Evolutionary conservation across 2,329 filamentous ascomycete genomes (phyloP).

Genomic region (Orbilia javanica): DNA sequence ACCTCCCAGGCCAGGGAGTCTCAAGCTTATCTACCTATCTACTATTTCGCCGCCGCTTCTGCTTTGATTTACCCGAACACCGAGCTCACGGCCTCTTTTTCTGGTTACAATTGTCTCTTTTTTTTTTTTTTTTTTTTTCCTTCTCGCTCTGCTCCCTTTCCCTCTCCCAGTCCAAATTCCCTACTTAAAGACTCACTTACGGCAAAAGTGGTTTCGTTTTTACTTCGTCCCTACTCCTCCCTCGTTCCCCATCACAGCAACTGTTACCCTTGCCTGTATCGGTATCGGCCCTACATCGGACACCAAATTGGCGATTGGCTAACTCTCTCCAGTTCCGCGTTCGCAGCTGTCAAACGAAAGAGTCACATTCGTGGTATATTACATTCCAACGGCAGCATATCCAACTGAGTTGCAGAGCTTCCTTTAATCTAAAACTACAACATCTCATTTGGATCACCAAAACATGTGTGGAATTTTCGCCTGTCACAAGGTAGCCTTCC

Average conservation of each 20-base stretch:
- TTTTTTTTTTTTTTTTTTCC: conserved; percentile 7
- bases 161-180: too few relatives aligned
- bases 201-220: not conserved
- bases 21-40: not conserved
- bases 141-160: too few relatives aligned
- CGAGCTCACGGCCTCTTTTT: conserved; percentile 13
- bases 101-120: not conserved
- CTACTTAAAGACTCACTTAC: not conserved
- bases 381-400: not conserved
- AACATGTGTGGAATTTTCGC: conserved; percentile 58
- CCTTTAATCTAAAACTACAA: not conserved
- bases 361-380: not conserved
- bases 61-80: conserved; percentile 5
- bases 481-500: conserved; percentile 33
- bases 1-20: too few relatives aligned
- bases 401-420: not conserved
- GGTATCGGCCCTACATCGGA: conserved; percentile 51
- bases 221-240: not conserved
- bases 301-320: conserved; percentile 3
- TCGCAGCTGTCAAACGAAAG: conserved; percentile 15
- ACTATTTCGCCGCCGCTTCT: conserved; percentile 2
- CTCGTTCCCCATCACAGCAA: not conserved
- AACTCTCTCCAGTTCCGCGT: conserved; percentile 19
- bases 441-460: not conserved
- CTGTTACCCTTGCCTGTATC: not conserved